phyloP scores from a whole-genome alignment of 108 stramenopile genomes.

The Skeletonema costatum region DNA sequence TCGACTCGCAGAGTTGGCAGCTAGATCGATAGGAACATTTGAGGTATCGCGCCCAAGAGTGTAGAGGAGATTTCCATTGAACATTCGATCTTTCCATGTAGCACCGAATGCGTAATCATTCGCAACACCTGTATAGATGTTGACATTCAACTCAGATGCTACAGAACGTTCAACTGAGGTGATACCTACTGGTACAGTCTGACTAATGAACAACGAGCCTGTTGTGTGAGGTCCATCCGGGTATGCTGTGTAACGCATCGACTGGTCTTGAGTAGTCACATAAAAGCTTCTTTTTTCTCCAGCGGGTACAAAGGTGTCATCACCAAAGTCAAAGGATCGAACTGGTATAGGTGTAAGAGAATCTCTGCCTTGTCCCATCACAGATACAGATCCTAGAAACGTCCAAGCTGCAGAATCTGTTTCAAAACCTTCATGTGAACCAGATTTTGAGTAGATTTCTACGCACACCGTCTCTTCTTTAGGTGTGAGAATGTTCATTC shows the following conservation, averaged over 20 bases:
- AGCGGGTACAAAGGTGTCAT: background rate
- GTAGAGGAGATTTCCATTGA: constrained; percentile 39
- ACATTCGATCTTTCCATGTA: constrained; percentile 39
- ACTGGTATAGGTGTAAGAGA: constrained; percentile 34
- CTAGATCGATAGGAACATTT: constrained; percentile 4
- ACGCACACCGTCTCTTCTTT: constrained; percentile 18
- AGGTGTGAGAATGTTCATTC: constrained; percentile 74
- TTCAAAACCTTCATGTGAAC: constrained; percentile 16
- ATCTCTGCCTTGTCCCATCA: constrained; percentile 32
- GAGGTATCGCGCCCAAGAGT: constrained; percentile 21
- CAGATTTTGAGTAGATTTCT: constrained; percentile 31
- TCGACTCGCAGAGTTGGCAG: constrained; percentile 52
- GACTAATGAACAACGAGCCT: constrained; percentile 17
- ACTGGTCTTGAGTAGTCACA: constrained; percentile 40
- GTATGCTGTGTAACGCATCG: constrained; percentile 40
- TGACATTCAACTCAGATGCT: constrained; percentile 6
- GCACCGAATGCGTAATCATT: constrained; percentile 45
- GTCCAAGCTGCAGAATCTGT: constrained; percentile 12
- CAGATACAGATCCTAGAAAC: constrained; percentile 34
- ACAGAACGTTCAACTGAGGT: background rate
- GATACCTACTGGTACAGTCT: background rate
- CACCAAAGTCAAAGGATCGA: constrained; percentile 30
- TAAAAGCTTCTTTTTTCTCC: constrained; percentile 29
- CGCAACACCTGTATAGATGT: constrained; percentile 37
- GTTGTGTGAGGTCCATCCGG: constrained; percentile 4